A percentile compares a stretch with the other conserved stretches of the same genome.
These are phyloP conservation scores for Alternaria metachromatica DNA, from an alignment of 2,329 filamentous ascomycete species.

Conservation along the genomic window DNA sequence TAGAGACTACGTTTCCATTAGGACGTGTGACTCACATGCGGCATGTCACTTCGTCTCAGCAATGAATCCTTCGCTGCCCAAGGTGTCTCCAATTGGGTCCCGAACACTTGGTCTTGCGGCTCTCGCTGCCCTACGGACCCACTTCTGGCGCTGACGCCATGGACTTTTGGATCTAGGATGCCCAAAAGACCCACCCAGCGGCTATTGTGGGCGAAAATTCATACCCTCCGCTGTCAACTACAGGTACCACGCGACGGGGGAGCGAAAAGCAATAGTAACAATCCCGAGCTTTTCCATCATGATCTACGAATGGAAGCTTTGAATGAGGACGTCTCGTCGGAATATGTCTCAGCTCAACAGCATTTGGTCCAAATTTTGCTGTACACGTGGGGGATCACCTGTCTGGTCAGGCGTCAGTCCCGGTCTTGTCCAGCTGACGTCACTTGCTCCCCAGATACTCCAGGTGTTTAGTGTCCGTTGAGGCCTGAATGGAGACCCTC, in stretches of 20 bases:
- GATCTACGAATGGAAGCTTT: background rate
- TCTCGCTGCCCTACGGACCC: conserved; percentile 38
- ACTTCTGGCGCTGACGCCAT: conserved; percentile 26
- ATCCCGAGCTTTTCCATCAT: background rate
- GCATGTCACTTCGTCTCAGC: conserved; percentile 10
- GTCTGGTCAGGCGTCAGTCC: background rate
- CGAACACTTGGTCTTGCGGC: conserved; percentile 23
- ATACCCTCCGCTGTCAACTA: background rate
- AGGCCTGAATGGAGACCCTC: background rate
- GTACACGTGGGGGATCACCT: background rate
- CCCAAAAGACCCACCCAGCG: conserved; percentile 34
- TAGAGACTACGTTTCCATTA: conserved; percentile 15
- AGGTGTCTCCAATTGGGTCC: conserved; percentile 33
- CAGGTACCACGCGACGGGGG: conserved; percentile 10
- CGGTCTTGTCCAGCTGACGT: background rate
- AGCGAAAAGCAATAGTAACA: background rate
- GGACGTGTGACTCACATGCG: conserved; percentile 29
- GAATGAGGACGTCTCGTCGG: background rate
- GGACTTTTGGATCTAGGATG: conserved; percentile 22
- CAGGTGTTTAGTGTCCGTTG: background rate
- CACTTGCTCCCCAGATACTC: background rate
- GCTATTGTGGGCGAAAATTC: conserved; percentile 24
- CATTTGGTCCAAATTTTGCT: background rate
- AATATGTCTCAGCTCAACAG: background rate
- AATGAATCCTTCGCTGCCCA: conserved; percentile 31